Evolutionary conservation across 202 grass and related monocot genomes (phyloP).

Genomic region (Miscanthus sacchariflorus): DNA sequence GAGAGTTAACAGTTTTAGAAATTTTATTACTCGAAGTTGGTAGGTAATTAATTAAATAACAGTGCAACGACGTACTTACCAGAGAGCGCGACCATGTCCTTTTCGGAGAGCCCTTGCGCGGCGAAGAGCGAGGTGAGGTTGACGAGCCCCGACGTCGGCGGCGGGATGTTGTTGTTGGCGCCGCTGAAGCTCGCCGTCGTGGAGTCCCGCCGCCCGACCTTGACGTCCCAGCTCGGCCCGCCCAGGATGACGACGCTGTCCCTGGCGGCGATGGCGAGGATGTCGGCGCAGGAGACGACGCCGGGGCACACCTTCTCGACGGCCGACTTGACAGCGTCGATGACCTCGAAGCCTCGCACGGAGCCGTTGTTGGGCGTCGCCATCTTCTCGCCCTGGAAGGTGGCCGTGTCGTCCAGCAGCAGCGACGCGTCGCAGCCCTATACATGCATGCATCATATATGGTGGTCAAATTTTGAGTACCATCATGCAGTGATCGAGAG

Average conservation of each 20-base stretch:
- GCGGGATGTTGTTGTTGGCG: slow-evolving; percentile 85
- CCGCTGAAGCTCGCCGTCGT: slow-evolving; percentile 70
- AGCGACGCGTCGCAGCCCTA: slow-evolving; percentile 78
- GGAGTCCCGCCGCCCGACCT: slow-evolving; percentile 74
- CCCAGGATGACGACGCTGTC: slow-evolving; percentile 68
- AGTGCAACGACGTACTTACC: slow-evolving; percentile 44
- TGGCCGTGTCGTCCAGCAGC: slow-evolving; percentile 78
- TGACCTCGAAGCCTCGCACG: slow-evolving; percentile 80
- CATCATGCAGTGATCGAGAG: too few species aligned
- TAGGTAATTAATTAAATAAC: neutral
- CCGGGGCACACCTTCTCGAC: slow-evolving; percentile 69
- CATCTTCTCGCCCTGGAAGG: slow-evolving; percentile 81
- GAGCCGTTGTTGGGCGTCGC: slow-evolving; percentile 73
- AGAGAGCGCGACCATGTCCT: slow-evolving; percentile 85
- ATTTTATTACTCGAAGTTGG: too few species aligned
- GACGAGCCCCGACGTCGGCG: slow-evolving; percentile 63
- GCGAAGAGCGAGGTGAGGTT: slow-evolving; percentile 83
- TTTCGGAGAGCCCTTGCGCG: slow-evolving; percentile 72
- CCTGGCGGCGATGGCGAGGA: slow-evolving; percentile 68
- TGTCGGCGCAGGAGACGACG: slow-evolving; percentile 78
- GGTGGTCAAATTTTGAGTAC: too few species aligned
- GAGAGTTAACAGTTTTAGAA: neutral
- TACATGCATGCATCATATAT: too few species aligned
- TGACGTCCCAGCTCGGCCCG: slow-evolving; percentile 78
- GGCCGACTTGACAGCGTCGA: slow-evolving; percentile 77